Evolutionary conservation across 73 alveolate species (phyloP), one percentile per base, ranked within the genome.

Genomic region (Blepharisma japonicum): DNA sequence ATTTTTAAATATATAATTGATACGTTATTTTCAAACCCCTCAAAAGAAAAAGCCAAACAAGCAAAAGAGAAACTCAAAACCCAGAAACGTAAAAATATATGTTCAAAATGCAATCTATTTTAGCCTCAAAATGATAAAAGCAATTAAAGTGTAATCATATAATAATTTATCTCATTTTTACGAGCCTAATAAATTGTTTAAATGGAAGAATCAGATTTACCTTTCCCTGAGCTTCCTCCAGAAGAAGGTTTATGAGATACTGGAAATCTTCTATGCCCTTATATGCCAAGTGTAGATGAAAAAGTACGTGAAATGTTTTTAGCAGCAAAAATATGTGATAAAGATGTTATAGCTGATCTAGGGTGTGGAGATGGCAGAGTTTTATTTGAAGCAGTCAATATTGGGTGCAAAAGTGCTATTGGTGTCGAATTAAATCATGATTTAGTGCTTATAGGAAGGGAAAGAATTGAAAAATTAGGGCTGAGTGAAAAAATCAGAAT

Each of bases 291-390:
- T n/a, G 14, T 61, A 61, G 46, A 61, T 20, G 74, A 61, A 25
- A 61, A 61, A 8, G 18, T 61, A 5, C 14, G 14, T 9, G 18
- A 25, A 20, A 39, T 61, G 14, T 61, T 61, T 14, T 14, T 9
- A 20, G 23, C 14, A 1, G 46, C 23, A 9, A 25, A 14, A 2
- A 8, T 61, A 25, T n/a, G 47, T 25, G 23, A 8, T 61, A 39
- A 61, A 20, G 74, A 61, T 25, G 46, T 61, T 9, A n/a, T 61
- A 20, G 46, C 5, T 25, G 74, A 61, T 48, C 5, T 61, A 25
- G 74, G 74, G 48, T 61, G 74, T 61, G 74, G 74, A 14, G 74
- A 61, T 25, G 74, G 74, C 4, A 61, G 74, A 25, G 47, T 61
- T 25, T 5, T 53, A 53, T 53, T 53, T 20, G 27, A 14, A 20